Evolutionary conservation across 495 filamentous ascomycete species (phyloP).

Genomic region (Aspergillus funiculosus): DNA sequence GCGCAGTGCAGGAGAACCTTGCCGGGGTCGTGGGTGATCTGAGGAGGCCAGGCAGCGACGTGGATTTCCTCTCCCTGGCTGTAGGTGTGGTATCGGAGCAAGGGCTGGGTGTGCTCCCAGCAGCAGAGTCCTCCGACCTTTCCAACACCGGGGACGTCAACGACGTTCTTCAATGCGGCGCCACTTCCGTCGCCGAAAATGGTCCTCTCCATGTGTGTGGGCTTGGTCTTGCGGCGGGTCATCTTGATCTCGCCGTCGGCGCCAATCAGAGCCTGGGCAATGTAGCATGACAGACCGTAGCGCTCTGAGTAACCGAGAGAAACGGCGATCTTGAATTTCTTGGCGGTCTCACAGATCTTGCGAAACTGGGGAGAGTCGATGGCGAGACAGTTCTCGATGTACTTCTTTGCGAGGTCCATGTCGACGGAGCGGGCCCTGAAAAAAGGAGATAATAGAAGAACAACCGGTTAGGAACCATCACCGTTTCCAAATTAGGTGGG

Average conservation of each 20-base stretch:
- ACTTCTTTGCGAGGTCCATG: conserved; percentile 34
- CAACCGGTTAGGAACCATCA: too few relatives aligned
- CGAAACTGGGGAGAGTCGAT: conserved; percentile 44
- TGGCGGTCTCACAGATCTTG: conserved; percentile 36
- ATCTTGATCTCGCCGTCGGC: conserved; percentile 40
- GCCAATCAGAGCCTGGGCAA: conserved; percentile 50
- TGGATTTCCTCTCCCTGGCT: conserved; percentile 50
- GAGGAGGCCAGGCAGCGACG: conserved; percentile 52
- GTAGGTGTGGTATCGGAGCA: conserved; percentile 53
- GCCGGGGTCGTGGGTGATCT: too few relatives aligned
- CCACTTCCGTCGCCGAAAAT: conserved; percentile 53
- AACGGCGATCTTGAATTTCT: conserved; percentile 41
- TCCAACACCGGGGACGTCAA: conserved; percentile 34
- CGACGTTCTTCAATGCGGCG: conserved; percentile 38
- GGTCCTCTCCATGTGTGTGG: conserved; percentile 58
- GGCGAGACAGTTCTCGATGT: conserved; percentile 47
- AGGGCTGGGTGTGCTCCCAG: conserved; percentile 57
- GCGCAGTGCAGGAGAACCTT: too few relatives aligned
- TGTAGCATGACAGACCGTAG: conserved; percentile 50
- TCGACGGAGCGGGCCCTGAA: conserved; percentile 43
- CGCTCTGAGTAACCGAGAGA: conserved; percentile 51
- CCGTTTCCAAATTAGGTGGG: too few relatives aligned
- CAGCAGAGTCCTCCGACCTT: conserved; percentile 47
- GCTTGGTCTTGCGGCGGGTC: conserved; percentile 52
- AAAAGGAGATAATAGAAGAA: too few relatives aligned